Evolutionary conservation across 2,329 filamentous ascomycete species (phyloP), one percentile per base, ranked within the genome.

Genomic region (Fusarium napiforme): DNA sequence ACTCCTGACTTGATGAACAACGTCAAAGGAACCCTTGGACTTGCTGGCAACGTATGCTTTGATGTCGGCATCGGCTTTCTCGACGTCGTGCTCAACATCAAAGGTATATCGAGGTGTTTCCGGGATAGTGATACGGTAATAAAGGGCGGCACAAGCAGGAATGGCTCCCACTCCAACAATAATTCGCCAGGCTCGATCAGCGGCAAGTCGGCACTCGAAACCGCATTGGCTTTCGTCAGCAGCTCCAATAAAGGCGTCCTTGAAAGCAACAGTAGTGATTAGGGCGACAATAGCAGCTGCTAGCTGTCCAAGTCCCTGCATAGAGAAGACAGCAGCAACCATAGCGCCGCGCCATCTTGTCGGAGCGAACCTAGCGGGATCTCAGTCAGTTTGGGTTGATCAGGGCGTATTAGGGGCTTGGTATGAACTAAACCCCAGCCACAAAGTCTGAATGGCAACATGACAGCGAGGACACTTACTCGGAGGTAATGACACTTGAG

Each of bases 51-150:
- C 83, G 60, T 89, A 90, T 12, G 87, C 87, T 75, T 90, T 89
- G 75, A 93, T 90, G 75, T 96, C 93, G 16, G 90, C 90, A 65
- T 92, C 90, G 36, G 90, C 93, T 83, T 94, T 93, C 81, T 93
- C 88, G 36, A 93, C 86, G 77, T 96, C 93, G 66, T 90, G 91
- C 34, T 90, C 87, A 4, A 96, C 90, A 80, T 96, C 93, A 75
- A 95, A 94, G 3, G 93, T 95, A 81, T 95, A 96, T 42, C 93
- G 89, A 42, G 93, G 93, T 7, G 93, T 95, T 83, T 96, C 94
- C 14, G 93, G 93, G 66, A 96, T 95, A 28, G 93, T 96, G 59
- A 96, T 88, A 71, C 93, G 92, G 83, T 93, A 96, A 82, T 95
- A 96, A n/a, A 96, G 86, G 18, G 93, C 93, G 65, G 95, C 87